These are phyloP conservation scores for Boechera stricta DNA, from an alignment of 345 rosid species.

Conservation along the genomic window DNA sequence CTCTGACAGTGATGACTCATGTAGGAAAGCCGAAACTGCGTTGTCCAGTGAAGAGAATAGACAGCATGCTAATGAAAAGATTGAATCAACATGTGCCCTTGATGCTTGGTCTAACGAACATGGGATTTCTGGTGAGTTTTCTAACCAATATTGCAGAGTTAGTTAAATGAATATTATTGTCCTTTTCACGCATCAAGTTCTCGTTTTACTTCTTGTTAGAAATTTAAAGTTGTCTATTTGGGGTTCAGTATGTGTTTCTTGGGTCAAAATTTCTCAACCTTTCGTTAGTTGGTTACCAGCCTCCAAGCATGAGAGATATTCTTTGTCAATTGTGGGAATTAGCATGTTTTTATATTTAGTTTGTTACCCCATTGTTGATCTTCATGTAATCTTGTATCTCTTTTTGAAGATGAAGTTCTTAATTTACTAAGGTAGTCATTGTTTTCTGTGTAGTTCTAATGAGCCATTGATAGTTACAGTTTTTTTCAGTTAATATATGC, in stretches of 20 bases:
- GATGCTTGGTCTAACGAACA: conserved; percentile 37
- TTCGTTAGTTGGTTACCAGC: conserved; percentile 27
- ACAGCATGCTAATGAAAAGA: conserved; percentile 29
- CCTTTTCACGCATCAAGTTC: conserved; percentile 17
- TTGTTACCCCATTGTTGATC: not conserved
- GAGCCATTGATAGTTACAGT: not conserved
- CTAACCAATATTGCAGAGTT: not conserved
- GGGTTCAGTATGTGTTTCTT: conserved; percentile 26
- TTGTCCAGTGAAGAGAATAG: conserved; percentile 38
- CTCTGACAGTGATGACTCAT: conserved; percentile 44
- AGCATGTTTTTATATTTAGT: conserved; percentile 2
- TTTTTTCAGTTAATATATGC: not conserved
- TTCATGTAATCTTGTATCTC: not conserved
- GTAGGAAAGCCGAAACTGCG: conserved; percentile 32
- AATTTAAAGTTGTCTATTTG: conserved; percentile 9
- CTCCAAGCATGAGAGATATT: conserved; percentile 36
- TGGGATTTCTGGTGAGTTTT: conserved; percentile 51
- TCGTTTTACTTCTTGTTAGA: not conserved
- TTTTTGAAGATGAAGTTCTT: not conserved
- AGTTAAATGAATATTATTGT: not conserved
- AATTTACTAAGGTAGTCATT: not conserved
- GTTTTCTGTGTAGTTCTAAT: not conserved
- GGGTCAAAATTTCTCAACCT: conserved; percentile 31
- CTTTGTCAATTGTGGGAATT: not conserved
- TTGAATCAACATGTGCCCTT: conserved; percentile 28